Evolutionary conservation across 768 basidiomycete genomes (phyloP), one percentile per base, ranked within the genome.

Genomic region (Pisolithus orientalis): DNA sequence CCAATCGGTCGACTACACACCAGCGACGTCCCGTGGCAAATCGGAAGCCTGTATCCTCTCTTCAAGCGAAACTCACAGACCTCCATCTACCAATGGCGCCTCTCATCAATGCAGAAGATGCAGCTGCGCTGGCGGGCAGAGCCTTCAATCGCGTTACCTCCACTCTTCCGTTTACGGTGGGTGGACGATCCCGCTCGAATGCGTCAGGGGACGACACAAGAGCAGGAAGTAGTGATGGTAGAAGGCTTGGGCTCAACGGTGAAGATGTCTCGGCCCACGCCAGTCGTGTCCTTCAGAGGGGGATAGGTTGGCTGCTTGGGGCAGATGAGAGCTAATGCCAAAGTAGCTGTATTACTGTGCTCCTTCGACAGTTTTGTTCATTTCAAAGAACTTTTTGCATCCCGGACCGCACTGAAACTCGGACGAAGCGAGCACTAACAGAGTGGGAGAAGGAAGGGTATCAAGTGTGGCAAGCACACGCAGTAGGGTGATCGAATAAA

Each of bases 301-400:
- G 95, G 7, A 90, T 98, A 49, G 94, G 94, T 28, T 98, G 95
- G 95, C 75, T 98, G 28, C 84, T 98, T 52, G 95, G 95, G 39
- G 88, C 84, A 11, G 93, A 94, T 54, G 85, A 83, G 31, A n/a
- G 47, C 25, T 51, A 48, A 40, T 40, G 16, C 40, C 50, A 56
- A 57, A 60, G 58, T 54, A 54, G 54, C 55, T 56, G 44, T 25
- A 39, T 50, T 16, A 50, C 34, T 34, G 13, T 34, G 34, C 5
- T 13, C 34, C 34, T 11, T 5, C 34, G 34, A 34, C 14, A 13
- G 14, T 14, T 13, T 7, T 5, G 32, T 34, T 13, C 11, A 34
- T 34, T 11, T 34, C 13, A 32, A 32, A 32, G 31, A 32, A 13
- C 13, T 14, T 34, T 14, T 34, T 34, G 11, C 34, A 14, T 34